Conservation (phyloP, 2,329 filamentous ascomycete species). For the Drechslera avenae region DNA sequence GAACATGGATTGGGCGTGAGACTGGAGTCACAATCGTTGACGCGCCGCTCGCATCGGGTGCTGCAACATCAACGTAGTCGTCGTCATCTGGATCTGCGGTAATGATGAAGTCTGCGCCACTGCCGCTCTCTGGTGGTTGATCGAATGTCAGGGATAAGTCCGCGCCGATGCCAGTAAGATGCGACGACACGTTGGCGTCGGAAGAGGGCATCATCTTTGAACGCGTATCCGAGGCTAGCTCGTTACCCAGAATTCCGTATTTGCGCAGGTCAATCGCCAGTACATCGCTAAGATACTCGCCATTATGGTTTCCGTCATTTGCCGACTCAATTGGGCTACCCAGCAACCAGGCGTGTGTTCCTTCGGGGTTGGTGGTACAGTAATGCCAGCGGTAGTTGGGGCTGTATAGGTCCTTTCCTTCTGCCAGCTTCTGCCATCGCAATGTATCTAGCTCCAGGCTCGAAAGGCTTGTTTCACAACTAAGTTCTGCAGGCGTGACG, state of each 20-base stretch:
- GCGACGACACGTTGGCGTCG: slow-evolving; percentile 58
- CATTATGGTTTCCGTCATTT: slow-evolving; percentile 70
- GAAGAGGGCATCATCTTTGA: slow-evolving; percentile 54
- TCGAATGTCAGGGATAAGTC: slow-evolving; percentile 90
- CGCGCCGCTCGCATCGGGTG: slow-evolving; percentile 46
- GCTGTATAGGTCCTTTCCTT: slow-evolving; percentile 92
- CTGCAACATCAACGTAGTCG: slow-evolving; percentile 65
- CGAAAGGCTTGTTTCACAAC: slow-evolving; percentile 88
- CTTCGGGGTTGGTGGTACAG: slow-evolving; percentile 92
- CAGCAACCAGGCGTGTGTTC: slow-evolving; percentile 95
- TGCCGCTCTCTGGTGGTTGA: slow-evolving; percentile 79
- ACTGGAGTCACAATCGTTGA: slow-evolving; percentile 49
- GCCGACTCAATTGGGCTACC: slow-evolving; percentile 80
- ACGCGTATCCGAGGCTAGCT: slow-evolving; percentile 56
- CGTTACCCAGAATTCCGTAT: slow-evolving; percentile 88
- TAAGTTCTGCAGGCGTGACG: slow-evolving; percentile 87
- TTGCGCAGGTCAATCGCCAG: slow-evolving; percentile 90
- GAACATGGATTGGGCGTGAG: slow-evolving; percentile 88
- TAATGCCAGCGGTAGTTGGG: slow-evolving; percentile 97
- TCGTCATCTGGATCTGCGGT: slow-evolving; percentile 82
- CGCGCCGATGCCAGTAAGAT: slow-evolving; percentile 71
- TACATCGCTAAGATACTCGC: slow-evolving; percentile 93
- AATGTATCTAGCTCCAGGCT: slow-evolving; percentile 84
- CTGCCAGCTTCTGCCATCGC: slow-evolving; percentile 93
- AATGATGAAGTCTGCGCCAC: slow-evolving; percentile 87